A percentile compares a stretch with the other conserved stretches of the same genome.
Conservation (phyloP, 805 yeast species). For the Lachancea waltii region DNA sequence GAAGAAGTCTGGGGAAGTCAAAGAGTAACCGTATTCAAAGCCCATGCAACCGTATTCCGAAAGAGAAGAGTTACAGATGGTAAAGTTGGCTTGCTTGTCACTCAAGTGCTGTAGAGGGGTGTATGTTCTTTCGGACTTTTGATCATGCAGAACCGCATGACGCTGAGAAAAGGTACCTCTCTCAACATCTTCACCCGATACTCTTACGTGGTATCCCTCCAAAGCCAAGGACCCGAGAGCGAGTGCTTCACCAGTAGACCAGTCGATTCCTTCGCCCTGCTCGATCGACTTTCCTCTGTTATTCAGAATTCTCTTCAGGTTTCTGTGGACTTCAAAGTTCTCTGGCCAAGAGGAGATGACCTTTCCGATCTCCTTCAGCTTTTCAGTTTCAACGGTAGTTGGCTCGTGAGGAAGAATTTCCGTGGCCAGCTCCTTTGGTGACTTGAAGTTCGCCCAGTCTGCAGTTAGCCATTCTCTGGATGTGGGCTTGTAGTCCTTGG, state of each 20-base stretch:
- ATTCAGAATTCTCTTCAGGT: constrained; percentile 88
- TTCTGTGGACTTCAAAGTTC: constrained; percentile 85
- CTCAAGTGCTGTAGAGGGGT: constrained; percentile 79
- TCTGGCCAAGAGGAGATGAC: constrained; percentile 79
- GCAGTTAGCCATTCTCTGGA: constrained; percentile 97
- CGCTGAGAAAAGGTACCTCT: constrained; percentile 99
- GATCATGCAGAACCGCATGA: constrained; percentile 97
- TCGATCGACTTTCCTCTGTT: constrained; percentile 82
- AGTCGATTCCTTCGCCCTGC: constrained; percentile 90
- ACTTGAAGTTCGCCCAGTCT: constrained; percentile 98
- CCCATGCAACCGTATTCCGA: constrained; percentile 99
- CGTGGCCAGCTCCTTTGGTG: constrained; percentile 93
- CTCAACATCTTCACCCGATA: constrained; percentile 99
- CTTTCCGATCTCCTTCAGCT: constrained; percentile 71
- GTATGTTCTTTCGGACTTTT: constrained; percentile 72
- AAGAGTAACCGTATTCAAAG: constrained; percentile 96
- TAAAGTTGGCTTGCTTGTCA: constrained; percentile 79
- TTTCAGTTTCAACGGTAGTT: constrained; percentile 73
- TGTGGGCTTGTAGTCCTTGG: constrained; percentile 85
- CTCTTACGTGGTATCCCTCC: constrained; percentile 95
- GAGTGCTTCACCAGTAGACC: constrained; percentile 99
- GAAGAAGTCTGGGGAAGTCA: constrained; percentile 93
- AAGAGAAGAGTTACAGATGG: constrained; percentile 87
- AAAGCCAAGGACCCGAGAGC: constrained; percentile 88
- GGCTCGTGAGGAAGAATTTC: constrained; percentile 95